A percentile compares a stretch with the other conserved stretches of the same genome.
Conservation (phyloP, 345 rosid species). For the Boechera divaricarpa region DNA sequence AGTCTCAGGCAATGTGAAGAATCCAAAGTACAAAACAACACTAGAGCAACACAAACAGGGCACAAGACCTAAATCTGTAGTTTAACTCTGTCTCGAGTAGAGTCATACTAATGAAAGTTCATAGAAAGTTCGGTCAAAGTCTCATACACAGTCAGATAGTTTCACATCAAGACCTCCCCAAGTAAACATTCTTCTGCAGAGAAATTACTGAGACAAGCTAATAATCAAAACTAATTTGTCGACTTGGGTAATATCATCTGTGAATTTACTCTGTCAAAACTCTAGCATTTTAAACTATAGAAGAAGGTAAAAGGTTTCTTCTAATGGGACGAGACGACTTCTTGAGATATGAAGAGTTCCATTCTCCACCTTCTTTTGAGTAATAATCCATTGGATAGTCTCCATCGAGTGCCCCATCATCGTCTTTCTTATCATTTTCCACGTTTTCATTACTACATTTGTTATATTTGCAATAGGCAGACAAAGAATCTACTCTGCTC, state of each 20-base stretch:
- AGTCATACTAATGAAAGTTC: no score
- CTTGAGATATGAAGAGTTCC: conserved; percentile 88
- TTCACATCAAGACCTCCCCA: not conserved
- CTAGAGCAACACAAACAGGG: no score
- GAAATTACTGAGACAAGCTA: not conserved
- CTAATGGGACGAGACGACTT: conserved; percentile 57
- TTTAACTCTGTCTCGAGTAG: no score
- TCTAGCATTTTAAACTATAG: conserved; percentile 28
- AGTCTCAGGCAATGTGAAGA: no score
- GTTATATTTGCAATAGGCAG: conserved; percentile 40
- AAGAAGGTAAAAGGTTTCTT: conserved; percentile 42
- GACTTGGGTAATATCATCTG: not conserved
- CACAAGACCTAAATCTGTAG: no score
- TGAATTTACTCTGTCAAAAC: not conserved
- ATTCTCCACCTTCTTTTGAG: conserved; percentile 94
- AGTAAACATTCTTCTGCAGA: not conserved
- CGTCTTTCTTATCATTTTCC: conserved; percentile 34
- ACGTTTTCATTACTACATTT: conserved; percentile 41
- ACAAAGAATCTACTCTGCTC: conserved; percentile 25
- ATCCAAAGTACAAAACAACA: no score
- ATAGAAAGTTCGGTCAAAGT: not conserved
- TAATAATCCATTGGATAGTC: conserved; percentile 97
- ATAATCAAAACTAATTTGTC: not conserved
- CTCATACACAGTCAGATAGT: not conserved
- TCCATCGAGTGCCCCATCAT: conserved; percentile 45